Evolutionary conservation across 805 yeast genomes (phyloP).

Genomic region (Dipodascus geniculatus): DNA sequence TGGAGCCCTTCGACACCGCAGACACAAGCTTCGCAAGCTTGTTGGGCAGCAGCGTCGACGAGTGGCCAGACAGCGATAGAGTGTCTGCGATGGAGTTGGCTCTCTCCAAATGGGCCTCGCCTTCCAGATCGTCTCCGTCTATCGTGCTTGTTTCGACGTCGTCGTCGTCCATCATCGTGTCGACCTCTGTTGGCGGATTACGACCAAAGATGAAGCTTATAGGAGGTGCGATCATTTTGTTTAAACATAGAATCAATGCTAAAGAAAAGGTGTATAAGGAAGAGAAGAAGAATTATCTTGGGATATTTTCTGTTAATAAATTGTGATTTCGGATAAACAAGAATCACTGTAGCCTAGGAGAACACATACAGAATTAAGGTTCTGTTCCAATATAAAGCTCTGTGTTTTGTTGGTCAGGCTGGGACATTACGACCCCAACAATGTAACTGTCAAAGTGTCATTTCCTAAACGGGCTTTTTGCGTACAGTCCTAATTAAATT

Average conservation of each 20-base stretch:
- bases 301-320: neutral
- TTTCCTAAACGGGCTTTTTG: neutral
- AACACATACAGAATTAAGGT: neutral
- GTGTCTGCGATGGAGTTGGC: neutral
- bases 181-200: neutral
- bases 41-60: slow-evolving; percentile 17
- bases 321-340: neutral
- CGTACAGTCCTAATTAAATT: neutral
- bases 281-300: too few relatives aligned
- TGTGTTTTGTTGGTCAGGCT: slow-evolving; percentile 7
- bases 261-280: neutral
- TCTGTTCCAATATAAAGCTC: neutral
- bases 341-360: neutral
- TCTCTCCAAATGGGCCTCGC: neutral
- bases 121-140: neutral
- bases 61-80: neutral
- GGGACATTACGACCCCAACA: neutral
- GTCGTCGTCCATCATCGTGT: neutral
- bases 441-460: neutral
- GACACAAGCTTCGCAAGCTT: slow-evolving; percentile 19
- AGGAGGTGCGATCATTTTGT: neutral
- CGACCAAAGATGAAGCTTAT: neutral
- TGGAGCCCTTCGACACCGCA: slow-evolving; percentile 17
- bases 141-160: neutral
- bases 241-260: neutral